phyloP scores from a whole-genome alignment of 768 basidiomycete genomes.

The Hypholoma sublateritium region DNA sequence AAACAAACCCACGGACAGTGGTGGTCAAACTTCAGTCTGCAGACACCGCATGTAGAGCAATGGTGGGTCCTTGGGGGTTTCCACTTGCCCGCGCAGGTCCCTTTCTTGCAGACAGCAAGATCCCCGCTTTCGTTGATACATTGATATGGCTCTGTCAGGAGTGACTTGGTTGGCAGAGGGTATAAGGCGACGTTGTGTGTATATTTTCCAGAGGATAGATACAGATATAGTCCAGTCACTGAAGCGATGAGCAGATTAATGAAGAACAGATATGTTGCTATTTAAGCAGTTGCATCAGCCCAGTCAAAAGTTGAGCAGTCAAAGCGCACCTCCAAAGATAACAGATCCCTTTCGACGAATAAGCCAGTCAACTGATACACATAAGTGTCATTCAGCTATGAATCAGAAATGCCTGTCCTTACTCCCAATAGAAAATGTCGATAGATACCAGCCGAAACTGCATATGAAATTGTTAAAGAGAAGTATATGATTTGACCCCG shows the following conservation, averaged over 20 bases:
- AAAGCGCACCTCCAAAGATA: conserved; percentile 22
- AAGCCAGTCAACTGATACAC: conserved; percentile 28
- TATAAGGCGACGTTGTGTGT: conserved; percentile 31
- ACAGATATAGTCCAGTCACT: conserved; percentile 30
- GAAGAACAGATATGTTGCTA: conserved; percentile 30
- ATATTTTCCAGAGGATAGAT: conserved; percentile 31
- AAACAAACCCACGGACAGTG: conserved; percentile 44
- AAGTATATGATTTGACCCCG: not conserved
- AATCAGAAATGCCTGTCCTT: not conserved
- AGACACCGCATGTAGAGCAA: conserved; percentile 44
- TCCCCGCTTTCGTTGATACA: conserved; percentile 33
- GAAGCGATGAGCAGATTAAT: conserved; percentile 25
- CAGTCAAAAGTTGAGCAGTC: not conserved
- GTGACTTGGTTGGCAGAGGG: conserved; percentile 28
- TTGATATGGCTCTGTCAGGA: conserved; percentile 39
- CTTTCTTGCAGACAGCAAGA: conserved; percentile 33
- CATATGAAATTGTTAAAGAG: not conserved
- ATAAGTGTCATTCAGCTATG: too few relatives aligned
- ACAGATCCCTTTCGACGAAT: conserved; percentile 19
- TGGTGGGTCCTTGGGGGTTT: conserved; percentile 45
- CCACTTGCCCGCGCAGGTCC: conserved; percentile 35
- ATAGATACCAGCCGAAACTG: conserved; percentile 36
- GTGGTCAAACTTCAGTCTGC: conserved; percentile 44
- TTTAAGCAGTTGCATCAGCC: not conserved
- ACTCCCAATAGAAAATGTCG: conserved; percentile 32